Base-by-base conservation (phyloP, 2,329 filamentous ascomycete species). In the Truncatella angustata region DNA sequence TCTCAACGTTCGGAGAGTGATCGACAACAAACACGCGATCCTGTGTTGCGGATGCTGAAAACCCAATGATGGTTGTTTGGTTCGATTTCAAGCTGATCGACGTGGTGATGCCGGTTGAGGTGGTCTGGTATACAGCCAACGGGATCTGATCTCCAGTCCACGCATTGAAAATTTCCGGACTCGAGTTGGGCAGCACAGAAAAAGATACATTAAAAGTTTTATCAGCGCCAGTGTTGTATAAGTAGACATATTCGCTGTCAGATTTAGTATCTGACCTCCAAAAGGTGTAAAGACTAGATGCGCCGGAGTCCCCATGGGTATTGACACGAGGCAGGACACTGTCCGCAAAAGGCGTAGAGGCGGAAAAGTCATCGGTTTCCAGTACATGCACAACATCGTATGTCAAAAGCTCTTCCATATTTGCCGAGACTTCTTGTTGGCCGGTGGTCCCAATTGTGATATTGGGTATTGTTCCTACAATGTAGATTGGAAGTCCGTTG, bases 401-500 rank as follows among this genome's bases (percentile, higher is more conserved):
- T 23, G 30, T 10, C 18, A 53, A 14, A 14, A 53, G 32, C 3
- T 43, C 26, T 7, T 16, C 45, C 45, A 53, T 50, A 32, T 53
- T 53, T 9, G n/a, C 44, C 12, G 51, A 44, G 18, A 53, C 51
- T 7, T 49, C 26, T 3, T 44, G 4, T 32, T 53, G 51, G 11
- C 51, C 51, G 12, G 21, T 45, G 18, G 16, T 18, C 14, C 51
- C 51, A 7, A 53, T 18, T 4, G 51, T 53, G 12, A n/a, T 50
- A 39, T 53, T 44, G 2, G 36, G 42, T 14, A 45, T 18, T 23
- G 47, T 12, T 30, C 53, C 55, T 14, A 63, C 56, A 24, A 63
- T 35, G 46, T 62, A 52, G 16, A 62, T 58, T 9, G 63, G 58
- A 37, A 63, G 51, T 0, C 58, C 58, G 3, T 51, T 54, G 11